Conservation (phyloP, 106 monocot species). For the Dendrobium huoshanense region DNA sequence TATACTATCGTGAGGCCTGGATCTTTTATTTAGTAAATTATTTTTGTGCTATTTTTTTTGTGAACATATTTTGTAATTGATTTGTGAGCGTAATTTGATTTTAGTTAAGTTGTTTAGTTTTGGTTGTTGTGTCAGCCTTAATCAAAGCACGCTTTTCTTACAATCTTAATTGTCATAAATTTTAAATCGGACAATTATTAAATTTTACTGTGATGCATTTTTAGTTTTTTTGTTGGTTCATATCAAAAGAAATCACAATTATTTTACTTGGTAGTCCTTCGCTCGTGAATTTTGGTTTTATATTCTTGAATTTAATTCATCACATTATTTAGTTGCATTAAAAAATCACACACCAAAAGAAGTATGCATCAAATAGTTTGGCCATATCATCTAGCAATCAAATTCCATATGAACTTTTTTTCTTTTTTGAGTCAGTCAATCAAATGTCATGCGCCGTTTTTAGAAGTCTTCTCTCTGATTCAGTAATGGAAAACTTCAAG, state of each 20-base stretch:
- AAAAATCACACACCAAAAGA: not conserved
- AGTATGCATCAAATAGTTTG: not conserved
- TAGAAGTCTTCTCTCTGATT: constrained; percentile 6
- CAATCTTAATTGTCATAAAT: not conserved
- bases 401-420: not conserved
- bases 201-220: not conserved
- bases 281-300: not conserved
- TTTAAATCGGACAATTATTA: not conserved
- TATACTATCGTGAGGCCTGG: not conserved
- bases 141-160: not conserved
- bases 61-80: not conserved
- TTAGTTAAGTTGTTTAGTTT: not conserved
- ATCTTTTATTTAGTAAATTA: not conserved
- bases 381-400: not conserved
- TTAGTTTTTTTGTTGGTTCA: not conserved
- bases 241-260: not conserved
- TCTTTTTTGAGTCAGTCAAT: not conserved
- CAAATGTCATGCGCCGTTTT: not conserved
- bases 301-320: not conserved
- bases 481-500: constrained; percentile 92
- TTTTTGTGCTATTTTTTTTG: not conserved
- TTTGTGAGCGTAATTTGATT: not conserved
- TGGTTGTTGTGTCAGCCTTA: not conserved
- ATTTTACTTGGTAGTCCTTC: not conserved
- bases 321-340: not conserved